A percentile compares a stretch with the other conserved stretches of the same genome.
Evolutionary conservation across 2,329 filamentous ascomycete species (phyloP).

Genomic region (Alternaria consortialis): DNA sequence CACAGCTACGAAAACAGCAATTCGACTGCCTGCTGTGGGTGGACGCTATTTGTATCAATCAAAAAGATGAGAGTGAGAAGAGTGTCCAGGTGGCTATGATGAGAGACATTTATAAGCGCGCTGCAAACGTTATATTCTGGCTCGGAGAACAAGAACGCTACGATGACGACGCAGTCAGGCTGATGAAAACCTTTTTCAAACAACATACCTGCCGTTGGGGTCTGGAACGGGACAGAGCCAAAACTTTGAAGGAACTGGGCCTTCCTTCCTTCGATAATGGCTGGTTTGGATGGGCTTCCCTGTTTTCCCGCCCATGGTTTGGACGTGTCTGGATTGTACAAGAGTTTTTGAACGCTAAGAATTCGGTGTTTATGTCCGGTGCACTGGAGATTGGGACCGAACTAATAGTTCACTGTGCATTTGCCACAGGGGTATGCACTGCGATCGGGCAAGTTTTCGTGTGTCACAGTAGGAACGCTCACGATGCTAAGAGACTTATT

Average conservation of each 20-base stretch:
- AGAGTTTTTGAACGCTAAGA: conserved; percentile 16
- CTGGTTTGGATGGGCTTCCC: conserved; percentile 17
- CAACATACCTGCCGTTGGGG: not conserved
- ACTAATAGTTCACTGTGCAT: conserved; percentile 9
- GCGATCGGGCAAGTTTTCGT: not conserved
- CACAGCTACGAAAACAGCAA: not conserved
- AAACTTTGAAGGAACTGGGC: not conserved
- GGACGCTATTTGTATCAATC: not conserved
- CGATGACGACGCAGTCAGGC: conserved; percentile 9
- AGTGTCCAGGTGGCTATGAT: conserved; percentile 18
- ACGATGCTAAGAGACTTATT: not conserved
- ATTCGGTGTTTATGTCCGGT: conserved; percentile 15
- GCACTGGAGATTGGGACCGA: conserved; percentile 11
- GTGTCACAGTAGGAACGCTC: too few relatives aligned
- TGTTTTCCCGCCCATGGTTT: conserved; percentile 17
- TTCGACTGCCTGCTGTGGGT: conserved; percentile 8
- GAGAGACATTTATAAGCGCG: conserved; percentile 18
- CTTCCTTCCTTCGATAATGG: not conserved
- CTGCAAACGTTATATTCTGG: conserved; percentile 18
- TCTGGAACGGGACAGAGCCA: not conserved
- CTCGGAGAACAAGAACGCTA: conserved; percentile 13
- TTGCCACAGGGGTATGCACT: not conserved
- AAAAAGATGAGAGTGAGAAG: conserved; percentile 13
- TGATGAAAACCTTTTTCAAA: conserved; percentile 7
- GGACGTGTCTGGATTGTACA: conserved; percentile 22